Base-by-base conservation (phyloP, 805 yeast species). In the Cyberlindnera americana region DNA sequence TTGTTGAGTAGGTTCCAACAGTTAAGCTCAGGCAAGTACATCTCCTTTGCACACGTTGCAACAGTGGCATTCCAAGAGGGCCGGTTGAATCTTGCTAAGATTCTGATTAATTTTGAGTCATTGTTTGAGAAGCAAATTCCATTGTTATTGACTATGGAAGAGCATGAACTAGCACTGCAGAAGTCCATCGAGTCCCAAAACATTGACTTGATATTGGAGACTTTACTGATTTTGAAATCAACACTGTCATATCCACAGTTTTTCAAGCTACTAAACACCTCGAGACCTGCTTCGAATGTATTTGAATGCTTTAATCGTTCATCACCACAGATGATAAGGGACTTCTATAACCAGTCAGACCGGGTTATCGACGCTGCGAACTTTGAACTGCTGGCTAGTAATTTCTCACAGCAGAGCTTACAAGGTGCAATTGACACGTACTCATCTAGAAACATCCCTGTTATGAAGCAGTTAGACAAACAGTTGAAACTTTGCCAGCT, bases 61-160 rank as follows among this genome's bases (percentile, higher is more conserved):
- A 65, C 69, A 8, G 69, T 75, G 14, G 93, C 95, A 1, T 75
- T 73, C 51, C 81, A 82, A 52, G 97, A 91, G 60, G 98, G 98
- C 1, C 68, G 98, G 19, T 58, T 73, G 10, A 67, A 70, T 18
- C 62, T 93, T 17, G 82, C 96, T 26, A 76, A 81, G 38, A 65
- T 72, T 31, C 60, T 93, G n/a, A 69, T 85, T 11, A 72, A 78
- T 35, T 61, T 78, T 43, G 98, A 93, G 54, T 81, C 51, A 1
- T 53, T 65, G 12, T 72, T 83, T 1, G 65, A 69, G 6, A 71
- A 75, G 41, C 84, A 83, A 46, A 74, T 88, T 1, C 73, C 78
- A 10, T 66, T 82, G 35, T 68, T 87, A 26, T 57, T 88, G 18
- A 78, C 75, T 17, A 80, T 86, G 70, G 88, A 84, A 32, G 89